Base-by-base conservation (phyloP, 306 rosid species). In the Cicer judaicum region DNA sequence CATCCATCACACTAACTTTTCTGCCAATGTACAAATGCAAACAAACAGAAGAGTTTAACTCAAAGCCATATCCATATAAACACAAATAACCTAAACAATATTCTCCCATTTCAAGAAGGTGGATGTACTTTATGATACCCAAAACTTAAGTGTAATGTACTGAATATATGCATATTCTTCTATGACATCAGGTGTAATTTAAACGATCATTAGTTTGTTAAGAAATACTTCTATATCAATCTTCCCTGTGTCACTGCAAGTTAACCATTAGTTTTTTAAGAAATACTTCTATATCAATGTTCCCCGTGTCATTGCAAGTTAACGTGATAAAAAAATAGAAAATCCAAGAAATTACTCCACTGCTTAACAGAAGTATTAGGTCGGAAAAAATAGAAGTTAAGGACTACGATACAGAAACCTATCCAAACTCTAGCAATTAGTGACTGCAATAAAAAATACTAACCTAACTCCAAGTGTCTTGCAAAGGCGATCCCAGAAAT, bases 401-500 rank as follows among this genome's bases (percentile, higher is more conserved):
- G 29, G 47, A 38, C 49, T 19, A 73, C 38, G 24, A 43, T 15
- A 40, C 59, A 74, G 44, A 68, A 67, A n/a, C 62, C 81, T 74
- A 77, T 87, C 97, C 96, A 89, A 79, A 89, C 94, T 72, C 90
- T 9, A 16, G 14, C 8, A 61, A 64, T 72, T 29, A 40, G 43
- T 29, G 34, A 29, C 40, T 19, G 71, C 42, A 52, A 50, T 21
- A 44, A 73, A 75, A 53, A 69, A 65, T 24, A 64, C 81, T 75
- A 77, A 94, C 98, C 97, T 94, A 80, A 88, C 96, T 73, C 93
- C 91, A 70, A 94, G 96, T 34, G 84, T 59, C 81, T 84, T 88
- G 86, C 99, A 94, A 16, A 94, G 90, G 67, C 97, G 92, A 75
- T 90, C 97, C 99, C 97, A 94, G 68, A 94, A 94, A 82, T 87